phyloP scores from a whole-genome alignment of 2,329 filamentous ascomycete species.

The Xylariaceae sp. region DNA sequence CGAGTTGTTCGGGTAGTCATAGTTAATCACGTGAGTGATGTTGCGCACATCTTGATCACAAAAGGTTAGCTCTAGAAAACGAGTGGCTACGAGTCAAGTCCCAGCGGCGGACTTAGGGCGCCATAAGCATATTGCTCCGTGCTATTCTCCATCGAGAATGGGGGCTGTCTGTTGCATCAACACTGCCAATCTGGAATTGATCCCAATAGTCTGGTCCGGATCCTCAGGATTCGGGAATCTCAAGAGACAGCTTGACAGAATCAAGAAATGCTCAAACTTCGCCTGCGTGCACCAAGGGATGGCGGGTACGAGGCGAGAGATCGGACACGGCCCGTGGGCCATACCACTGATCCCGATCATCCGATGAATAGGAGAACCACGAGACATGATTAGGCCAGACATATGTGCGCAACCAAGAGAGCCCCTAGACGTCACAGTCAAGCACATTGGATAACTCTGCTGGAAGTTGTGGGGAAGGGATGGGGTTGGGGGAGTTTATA shows the following conservation, averaged over 20 bases:
- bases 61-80: slow-evolving; percentile 73
- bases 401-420: slow-evolving; percentile 84
- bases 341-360: slow-evolving; percentile 79
- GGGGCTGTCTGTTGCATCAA: slow-evolving; percentile 57
- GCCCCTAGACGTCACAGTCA: slow-evolving; percentile 89
- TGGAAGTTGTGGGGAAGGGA: slow-evolving; percentile 48
- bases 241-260: slow-evolving; percentile 62
- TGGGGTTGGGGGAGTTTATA: slow-evolving; percentile 55
- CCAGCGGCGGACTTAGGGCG: slow-evolving; percentile 48
- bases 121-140: slow-evolving; percentile 48
- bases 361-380: slow-evolving; percentile 71
- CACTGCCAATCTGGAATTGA: slow-evolving; percentile 48
- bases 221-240: slow-evolving; percentile 54
- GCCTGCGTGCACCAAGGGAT: slow-evolving; percentile 63
- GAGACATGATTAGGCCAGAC: slow-evolving; percentile 82
- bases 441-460: slow-evolving; percentile 63
- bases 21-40: slow-evolving; percentile 99
- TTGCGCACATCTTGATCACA: slow-evolving; percentile 90
- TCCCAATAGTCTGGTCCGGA: slow-evolving; percentile 47
- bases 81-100: slow-evolving; percentile 54
- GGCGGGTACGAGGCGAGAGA: slow-evolving; percentile 67
- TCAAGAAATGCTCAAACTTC: slow-evolving; percentile 73
- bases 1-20: slow-evolving; percentile 99
- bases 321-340: slow-evolving; percentile 65
- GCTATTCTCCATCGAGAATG: slow-evolving; percentile 49